phyloP scores from a whole-genome alignment of 306 rosid species.

The Coriaria nepalensis region DNA sequence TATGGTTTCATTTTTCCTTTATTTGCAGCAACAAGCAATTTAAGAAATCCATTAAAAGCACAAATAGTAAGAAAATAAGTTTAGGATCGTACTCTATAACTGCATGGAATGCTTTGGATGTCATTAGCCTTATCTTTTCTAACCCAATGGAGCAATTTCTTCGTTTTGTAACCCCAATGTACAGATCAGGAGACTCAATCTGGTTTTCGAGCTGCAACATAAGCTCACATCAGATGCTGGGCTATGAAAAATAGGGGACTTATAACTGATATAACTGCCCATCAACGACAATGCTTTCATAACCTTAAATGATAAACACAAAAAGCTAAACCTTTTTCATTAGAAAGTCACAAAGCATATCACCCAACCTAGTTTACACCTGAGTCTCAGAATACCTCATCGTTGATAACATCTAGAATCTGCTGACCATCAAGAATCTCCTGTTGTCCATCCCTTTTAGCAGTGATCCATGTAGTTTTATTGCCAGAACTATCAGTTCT shows the following conservation, averaged over 20 bases:
- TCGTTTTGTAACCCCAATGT: constrained; percentile 51
- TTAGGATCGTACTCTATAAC: constrained; percentile 46
- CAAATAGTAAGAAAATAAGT: constrained; percentile 2
- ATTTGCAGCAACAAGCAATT: neutral
- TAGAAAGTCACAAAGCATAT: constrained; percentile 4
- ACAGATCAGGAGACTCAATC: constrained; percentile 43
- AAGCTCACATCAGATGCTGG: neutral
- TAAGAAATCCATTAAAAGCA: constrained; percentile 9
- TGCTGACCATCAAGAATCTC: too few species aligned
- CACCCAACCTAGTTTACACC: neutral
- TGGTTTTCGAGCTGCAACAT: constrained; percentile 48
- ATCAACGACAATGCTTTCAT: constrained; percentile 7
- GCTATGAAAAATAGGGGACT: too few species aligned
- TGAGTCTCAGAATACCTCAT: neutral
- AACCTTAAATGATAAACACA: constrained; percentile 12
- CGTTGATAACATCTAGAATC: neutral
- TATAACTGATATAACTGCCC: neutral
- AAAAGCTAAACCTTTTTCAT: constrained; percentile 15
- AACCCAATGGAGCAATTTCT: constrained; percentile 39
- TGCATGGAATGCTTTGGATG: constrained; percentile 46
- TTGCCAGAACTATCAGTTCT: neutral
- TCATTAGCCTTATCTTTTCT: constrained; percentile 36
- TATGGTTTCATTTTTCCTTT: neutral
- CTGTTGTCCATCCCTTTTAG: constrained; percentile 5
- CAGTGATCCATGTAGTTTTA: constrained; percentile 3